Evolutionary conservation across 2,329 filamentous ascomycete species (phyloP).

Genomic region (Byssoonygena ceratinophila): DNA sequence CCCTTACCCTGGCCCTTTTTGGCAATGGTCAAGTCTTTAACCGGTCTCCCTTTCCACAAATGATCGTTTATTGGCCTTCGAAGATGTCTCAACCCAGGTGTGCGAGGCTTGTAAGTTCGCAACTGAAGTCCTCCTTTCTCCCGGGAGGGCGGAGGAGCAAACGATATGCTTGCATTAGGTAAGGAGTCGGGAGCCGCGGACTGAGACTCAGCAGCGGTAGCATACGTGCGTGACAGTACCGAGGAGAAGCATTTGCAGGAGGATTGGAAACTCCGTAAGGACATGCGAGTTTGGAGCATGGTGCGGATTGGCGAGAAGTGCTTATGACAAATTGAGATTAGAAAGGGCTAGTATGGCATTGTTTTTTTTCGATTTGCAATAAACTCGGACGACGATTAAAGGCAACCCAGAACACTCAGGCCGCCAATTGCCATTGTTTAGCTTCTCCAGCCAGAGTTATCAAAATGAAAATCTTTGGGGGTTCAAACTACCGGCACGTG

Average conservation of each 20-base stretch:
- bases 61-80: constrained; percentile 91
- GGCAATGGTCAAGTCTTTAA: constrained; percentile 70
- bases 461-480: constrained; percentile 7
- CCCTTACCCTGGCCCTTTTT: constrained; percentile 91
- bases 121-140: constrained; percentile 42
- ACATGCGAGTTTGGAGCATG: constrained; percentile 60
- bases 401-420: background rate
- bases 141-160: constrained; percentile 38
- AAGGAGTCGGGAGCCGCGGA: background rate
- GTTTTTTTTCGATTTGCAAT: background rate
- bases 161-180: constrained; percentile 24
- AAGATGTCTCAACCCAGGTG: constrained; percentile 83
- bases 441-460: background rate
- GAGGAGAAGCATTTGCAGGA: constrained; percentile 39
- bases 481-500: background rate
- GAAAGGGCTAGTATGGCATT: background rate
- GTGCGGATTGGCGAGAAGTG: constrained; percentile 16
- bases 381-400: background rate
- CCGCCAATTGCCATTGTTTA: constrained; percentile 1
- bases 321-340: too few relatives aligned
- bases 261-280: constrained; percentile 42
- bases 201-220: constrained; percentile 29
- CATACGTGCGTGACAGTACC: constrained; percentile 43
- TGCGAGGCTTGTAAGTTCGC: constrained; percentile 85
- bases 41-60: constrained; percentile 85